phyloP scores from a whole-genome alignment of 2,329 filamentous ascomycete genomes.

The Bipolaris cookei region DNA sequence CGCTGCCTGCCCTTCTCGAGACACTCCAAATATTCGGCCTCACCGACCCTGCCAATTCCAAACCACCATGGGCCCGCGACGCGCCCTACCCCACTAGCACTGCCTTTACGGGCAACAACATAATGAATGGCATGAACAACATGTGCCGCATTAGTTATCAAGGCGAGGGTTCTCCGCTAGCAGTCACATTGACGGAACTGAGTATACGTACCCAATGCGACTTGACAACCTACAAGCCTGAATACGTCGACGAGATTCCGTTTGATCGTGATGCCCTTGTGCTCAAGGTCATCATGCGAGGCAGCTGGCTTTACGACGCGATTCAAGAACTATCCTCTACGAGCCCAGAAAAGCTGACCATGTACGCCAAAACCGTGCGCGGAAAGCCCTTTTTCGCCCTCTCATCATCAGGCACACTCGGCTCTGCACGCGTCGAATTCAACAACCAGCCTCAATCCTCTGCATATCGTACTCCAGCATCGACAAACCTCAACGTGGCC shows the following conservation, averaged over 20 bases:
- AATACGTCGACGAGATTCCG: conserved; percentile 75
- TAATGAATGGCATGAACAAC: conserved; percentile 76
- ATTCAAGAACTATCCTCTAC: conserved; percentile 72
- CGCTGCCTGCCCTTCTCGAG: conserved; percentile 84
- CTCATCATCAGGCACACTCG: conserved; percentile 66
- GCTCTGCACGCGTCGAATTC: conserved; percentile 67
- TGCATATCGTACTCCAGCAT: conserved; percentile 21
- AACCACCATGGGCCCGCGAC: conserved; percentile 49
- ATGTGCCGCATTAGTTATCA: conserved; percentile 84
- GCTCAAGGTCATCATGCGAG: conserved; percentile 95
- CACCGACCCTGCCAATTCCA: conserved; percentile 51
- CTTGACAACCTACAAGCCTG: conserved; percentile 82
- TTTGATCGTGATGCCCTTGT: conserved; percentile 79
- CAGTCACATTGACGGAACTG: conserved; percentile 83
- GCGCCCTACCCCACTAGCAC: conserved; percentile 63
- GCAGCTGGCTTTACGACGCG: conserved; percentile 73
- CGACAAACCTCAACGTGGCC: conserved; percentile 17
- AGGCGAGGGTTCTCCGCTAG: conserved; percentile 76
- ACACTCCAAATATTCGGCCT: conserved; percentile 94
- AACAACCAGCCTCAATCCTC: conserved; percentile 50
- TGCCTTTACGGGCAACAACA: conserved; percentile 78
- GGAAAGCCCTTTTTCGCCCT: conserved; percentile 73
- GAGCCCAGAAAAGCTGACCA: conserved; percentile 73
- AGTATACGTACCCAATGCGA: conserved; percentile 78
- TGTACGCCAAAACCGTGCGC: conserved; percentile 51